Conservation (phyloP, 2,329 filamentous ascomycete species). For the Plenodomus biglobosus region DNA sequence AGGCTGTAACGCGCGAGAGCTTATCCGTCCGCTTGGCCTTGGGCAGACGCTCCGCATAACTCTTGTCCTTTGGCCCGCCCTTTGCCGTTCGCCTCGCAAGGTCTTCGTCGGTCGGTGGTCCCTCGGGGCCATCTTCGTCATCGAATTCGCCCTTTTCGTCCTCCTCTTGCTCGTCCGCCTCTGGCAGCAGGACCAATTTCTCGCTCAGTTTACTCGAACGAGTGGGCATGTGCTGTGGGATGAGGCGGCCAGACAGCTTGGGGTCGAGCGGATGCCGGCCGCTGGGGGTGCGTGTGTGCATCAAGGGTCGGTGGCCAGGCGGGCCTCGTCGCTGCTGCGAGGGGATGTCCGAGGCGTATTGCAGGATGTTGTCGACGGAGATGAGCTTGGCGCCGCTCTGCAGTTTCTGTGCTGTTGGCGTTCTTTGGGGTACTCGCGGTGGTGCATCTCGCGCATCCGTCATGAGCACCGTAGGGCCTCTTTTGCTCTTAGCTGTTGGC, state of each 20-base stretch:
- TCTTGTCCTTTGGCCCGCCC: conserved; percentile 72
- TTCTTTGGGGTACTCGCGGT: conserved; percentile 27
- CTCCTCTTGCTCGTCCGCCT: conserved; percentile 64
- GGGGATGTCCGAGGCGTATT: conserved; percentile 91
- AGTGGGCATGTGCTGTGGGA: conserved; percentile 69
- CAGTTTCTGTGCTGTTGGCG: conserved; percentile 38
- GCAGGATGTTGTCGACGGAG: conserved; percentile 89
- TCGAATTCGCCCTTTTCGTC: conserved; percentile 55
- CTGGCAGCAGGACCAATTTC: conserved; percentile 92
- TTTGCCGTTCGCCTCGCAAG: conserved; percentile 63
- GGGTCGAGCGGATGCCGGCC: conserved; percentile 56
- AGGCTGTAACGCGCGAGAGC: conserved; percentile 86
- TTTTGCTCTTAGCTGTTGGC: conserved; percentile 41
- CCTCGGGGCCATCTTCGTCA: conserved; percentile 58
- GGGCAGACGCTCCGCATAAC: conserved; percentile 88
- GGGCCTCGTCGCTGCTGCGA: conserved; percentile 85
- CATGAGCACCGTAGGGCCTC: conserved; percentile 49
- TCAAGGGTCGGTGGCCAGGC: conserved; percentile 55
- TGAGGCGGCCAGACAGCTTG: conserved; percentile 58
- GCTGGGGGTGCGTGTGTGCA: conserved; percentile 53
- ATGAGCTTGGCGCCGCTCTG: conserved; percentile 65
- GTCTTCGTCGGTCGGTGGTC: conserved; percentile 69
- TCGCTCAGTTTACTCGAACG: conserved; percentile 93
- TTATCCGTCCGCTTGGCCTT: conserved; percentile 87
- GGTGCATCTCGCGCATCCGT: conserved; percentile 58